Conservation (phyloP, 148 eudicot genomes). For the Rhododendron williamsianum region DNA sequence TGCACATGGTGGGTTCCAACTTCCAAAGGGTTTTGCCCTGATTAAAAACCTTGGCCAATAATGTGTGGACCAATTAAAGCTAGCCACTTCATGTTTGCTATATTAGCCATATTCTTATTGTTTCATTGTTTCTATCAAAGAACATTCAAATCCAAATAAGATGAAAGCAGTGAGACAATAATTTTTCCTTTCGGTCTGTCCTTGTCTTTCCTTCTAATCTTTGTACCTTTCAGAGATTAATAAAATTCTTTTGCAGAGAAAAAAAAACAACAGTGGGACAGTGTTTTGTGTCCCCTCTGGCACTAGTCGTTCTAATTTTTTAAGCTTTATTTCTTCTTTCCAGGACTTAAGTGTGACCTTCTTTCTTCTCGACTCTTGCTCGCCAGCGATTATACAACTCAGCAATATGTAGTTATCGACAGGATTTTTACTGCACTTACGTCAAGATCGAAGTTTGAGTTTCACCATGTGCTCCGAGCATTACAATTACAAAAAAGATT, state of each 20-base stretch:
- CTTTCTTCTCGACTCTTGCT: not conserved
- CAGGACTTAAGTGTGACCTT: not conserved
- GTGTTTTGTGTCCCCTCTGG: not conserved
- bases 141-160: not conserved
- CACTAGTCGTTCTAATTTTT: not conserved
- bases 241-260: too few relatives aligned
- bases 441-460: not conserved
- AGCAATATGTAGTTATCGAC: not conserved
- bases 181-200: too few relatives aligned
- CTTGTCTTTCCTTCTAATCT: too few relatives aligned
- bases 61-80: not conserved
- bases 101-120: too few relatives aligned
- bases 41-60: not conserved
- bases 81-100: not conserved
- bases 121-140: not conserved
- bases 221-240: too few relatives aligned
- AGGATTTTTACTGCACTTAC: not conserved
- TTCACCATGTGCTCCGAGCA: not conserved
- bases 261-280: not conserved
- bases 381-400: not conserved
- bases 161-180: not conserved
- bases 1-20: not conserved
- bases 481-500: too few relatives aligned
- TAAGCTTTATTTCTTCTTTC: not conserved
- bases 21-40: not conserved